Conservation (phyloP, 495 filamentous ascomycete genomes). For the Hypoxylon fuscum region DNA sequence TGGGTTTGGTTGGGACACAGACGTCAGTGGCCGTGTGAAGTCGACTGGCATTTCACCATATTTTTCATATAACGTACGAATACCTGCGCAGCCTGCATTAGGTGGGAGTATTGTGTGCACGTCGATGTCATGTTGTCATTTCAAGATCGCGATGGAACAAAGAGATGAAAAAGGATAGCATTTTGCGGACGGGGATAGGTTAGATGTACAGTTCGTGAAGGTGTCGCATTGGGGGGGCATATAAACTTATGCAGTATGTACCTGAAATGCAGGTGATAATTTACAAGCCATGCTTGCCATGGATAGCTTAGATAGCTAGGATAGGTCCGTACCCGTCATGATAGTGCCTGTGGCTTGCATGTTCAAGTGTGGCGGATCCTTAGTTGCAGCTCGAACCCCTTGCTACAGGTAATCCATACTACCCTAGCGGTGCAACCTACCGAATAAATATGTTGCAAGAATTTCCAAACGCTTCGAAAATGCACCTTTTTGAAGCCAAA, state of each 20-base stretch:
- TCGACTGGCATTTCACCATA: slow-evolving; percentile 25
- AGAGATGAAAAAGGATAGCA: neutral
- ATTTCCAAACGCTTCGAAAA: slow-evolving; percentile 21
- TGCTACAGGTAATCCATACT: slow-evolving; percentile 14
- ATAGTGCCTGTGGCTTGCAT: slow-evolving; percentile 30
- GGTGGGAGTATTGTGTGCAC: slow-evolving; percentile 24
- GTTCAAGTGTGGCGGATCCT: slow-evolving; percentile 28
- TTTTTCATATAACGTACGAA: slow-evolving; percentile 6
- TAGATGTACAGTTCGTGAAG: slow-evolving; percentile 2
- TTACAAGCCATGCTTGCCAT: too few species aligned
- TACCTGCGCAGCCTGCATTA: slow-evolving; percentile 18
- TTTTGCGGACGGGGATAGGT: neutral
- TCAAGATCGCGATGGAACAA: slow-evolving; percentile 4
- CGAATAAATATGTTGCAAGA: too few species aligned
- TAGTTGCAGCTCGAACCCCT: slow-evolving; percentile 26
- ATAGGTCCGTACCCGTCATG: slow-evolving; percentile 7
- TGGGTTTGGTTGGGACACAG: slow-evolving; percentile 29
- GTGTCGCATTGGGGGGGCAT: neutral
- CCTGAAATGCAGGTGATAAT: neutral
- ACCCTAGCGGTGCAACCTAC: slow-evolving; percentile 26
- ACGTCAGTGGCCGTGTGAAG: slow-evolving; percentile 26
- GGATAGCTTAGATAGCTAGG: too few species aligned
- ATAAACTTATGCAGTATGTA: too few species aligned
- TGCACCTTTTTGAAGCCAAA: slow-evolving; percentile 3
- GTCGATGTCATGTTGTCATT: slow-evolving; percentile 17